Conservation (phyloP, 805 yeast genomes). For the Candida golubevii region DNA sequence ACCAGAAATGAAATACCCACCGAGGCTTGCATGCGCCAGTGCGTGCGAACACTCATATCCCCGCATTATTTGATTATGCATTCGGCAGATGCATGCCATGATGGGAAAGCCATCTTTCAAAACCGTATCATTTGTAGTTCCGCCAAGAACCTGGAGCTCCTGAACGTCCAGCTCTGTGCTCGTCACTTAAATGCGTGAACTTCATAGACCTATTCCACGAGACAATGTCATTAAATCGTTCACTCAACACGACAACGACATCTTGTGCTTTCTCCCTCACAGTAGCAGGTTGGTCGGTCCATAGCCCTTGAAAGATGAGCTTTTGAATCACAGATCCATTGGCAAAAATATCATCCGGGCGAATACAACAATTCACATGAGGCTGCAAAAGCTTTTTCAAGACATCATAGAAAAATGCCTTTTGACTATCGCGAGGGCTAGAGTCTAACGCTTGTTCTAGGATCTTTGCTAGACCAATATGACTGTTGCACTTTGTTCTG, state of each 20-base stretch:
- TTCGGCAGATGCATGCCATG: too few relatives aligned
- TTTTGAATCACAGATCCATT: conserved; percentile 12
- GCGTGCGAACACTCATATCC: conserved; percentile 1
- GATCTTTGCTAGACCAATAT: conserved; percentile 10
- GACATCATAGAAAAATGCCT: conserved; percentile 15
- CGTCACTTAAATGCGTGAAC: conserved; percentile 6
- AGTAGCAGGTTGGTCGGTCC: conserved; percentile 12
- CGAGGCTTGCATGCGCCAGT: conserved; percentile 2
- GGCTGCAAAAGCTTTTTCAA: conserved; percentile 11
- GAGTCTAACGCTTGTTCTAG: conserved; percentile 10
- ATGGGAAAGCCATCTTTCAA: not conserved
- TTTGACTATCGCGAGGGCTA: conserved; percentile 10
- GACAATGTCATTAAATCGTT: conserved; percentile 11
- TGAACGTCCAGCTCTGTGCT: conserved; percentile 4
- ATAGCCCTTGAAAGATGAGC: conserved; percentile 14
- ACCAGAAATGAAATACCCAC: not conserved
- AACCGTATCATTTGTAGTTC: conserved; percentile 5
- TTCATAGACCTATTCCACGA: conserved; percentile 14
- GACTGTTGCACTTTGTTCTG: conserved; percentile 10
- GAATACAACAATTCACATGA: conserved; percentile 15
- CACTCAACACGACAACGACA: conserved; percentile 9
- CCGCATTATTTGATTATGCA: not conserved
- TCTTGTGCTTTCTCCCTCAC: conserved; percentile 11
- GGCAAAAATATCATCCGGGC: conserved; percentile 13
- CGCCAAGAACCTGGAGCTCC: conserved; percentile 18